A percentile compares a stretch with the other conserved stretches of the same genome.
phyloP scores from a whole-genome alignment of 2,329 filamentous ascomycete species.

The Fusarium sp. region DNA sequence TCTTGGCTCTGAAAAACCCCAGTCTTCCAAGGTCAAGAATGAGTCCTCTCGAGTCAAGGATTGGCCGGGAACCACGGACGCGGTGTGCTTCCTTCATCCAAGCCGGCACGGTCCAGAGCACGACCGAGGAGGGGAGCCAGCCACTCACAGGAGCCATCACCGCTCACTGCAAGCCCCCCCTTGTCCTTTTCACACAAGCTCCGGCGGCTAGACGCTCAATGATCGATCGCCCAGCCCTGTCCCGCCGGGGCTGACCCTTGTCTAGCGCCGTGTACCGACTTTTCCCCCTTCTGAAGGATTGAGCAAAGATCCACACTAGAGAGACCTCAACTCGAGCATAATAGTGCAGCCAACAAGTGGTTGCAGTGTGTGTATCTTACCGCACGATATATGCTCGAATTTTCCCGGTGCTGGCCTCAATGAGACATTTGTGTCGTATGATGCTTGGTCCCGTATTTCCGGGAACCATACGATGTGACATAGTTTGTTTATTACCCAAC shows the following conservation, averaged over 20 bases:
- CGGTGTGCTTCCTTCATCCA: slow-evolving; percentile 13
- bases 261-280: background rate
- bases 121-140: slow-evolving; percentile 16
- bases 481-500: background rate
- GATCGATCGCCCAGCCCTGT: slow-evolving; percentile 7
- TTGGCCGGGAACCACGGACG: slow-evolving; percentile 10
- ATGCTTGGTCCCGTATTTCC: slow-evolving; percentile 4
- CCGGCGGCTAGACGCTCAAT: slow-evolving; percentile 35
- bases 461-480: background rate
- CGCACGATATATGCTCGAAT: background rate
- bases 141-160: slow-evolving; percentile 27
- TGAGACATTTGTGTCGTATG: background rate
- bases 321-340: background rate
- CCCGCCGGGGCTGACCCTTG: background rate
- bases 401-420: background rate
- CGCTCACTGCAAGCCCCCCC: slow-evolving; percentile 22
- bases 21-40: background rate
- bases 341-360: background rate
- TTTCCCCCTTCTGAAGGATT: background rate
- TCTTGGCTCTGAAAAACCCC: background rate
- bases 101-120: slow-evolving; percentile 6
- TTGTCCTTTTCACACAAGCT: slow-evolving; percentile 22
- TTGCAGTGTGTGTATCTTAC: background rate
- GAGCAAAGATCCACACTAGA: background rate
- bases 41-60: background rate